Base-by-base conservation (phyloP, 352 stramenopile species). In the Phytophthora cactorum region DNA sequence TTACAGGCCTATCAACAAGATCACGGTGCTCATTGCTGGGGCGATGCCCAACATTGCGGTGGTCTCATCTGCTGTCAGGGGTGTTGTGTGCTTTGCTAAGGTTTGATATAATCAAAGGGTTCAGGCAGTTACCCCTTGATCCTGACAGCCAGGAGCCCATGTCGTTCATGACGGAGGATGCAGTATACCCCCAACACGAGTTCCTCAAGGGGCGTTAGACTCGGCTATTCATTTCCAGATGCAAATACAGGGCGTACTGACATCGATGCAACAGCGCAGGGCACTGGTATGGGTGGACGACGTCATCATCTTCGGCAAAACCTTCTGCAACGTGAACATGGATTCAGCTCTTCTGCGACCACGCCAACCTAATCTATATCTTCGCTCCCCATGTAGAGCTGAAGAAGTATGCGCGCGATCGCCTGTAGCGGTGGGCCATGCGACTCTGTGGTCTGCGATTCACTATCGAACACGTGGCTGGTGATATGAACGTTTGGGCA, bases 241-340 rank as follows among this genome's bases (percentile, higher is more conserved):
- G 5, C 49, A 39, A 25, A 76, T 63, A 25, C 52, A 78, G 25
- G 31, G 28, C 5, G 53, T 12, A 29, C 5, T 45, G 14, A 25
- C 7, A 7, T 11, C 15, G 17, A 58, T 75, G 36, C 29, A 73
- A 15, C 46, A 68, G 36, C 49, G 59, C 15, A 47, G 72, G n/a
- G 25, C 63, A 4, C 22, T 75, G 10, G 56, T 75, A 11, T 72
- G 61, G 63, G 34, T 78, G 14, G 70, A 75, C 31, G 17, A 22
- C 17, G 17, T 22, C 17, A 22, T 22, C 17, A 22, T 4, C 14
- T 57, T 2, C 29, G n/a, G 2, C 8, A 52, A 2, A 36, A 52
- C 7, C 14, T 34, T 22, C 25, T 52, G 9, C 45, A 28, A 2
- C 22, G 45, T 17, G 3, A 10, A 12, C 27, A 12, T 4, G 25